Evolutionary conservation across 306 rosid genomes (phyloP).

Genomic region (Trichosanthes cucumerina): DNA sequence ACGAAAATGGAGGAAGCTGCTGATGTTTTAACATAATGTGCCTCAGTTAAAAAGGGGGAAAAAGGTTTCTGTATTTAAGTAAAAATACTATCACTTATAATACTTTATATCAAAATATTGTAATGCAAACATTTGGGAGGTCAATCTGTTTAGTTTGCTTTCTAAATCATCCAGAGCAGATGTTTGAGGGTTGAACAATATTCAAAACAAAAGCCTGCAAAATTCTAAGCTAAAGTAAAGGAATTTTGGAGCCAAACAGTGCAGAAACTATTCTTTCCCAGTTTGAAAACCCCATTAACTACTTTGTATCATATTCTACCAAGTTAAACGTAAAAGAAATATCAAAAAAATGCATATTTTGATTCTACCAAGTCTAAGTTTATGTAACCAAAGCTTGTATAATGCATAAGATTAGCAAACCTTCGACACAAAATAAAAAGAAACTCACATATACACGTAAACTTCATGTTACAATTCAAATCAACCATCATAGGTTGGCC

Average conservation of each 20-base stretch:
- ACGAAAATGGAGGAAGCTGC: slow-evolving; percentile 64
- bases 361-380: not conserved
- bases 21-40: slow-evolving; percentile 16
- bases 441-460: not conserved
- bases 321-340: not conserved
- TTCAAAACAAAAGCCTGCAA: not conserved
- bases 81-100: not conserved
- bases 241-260: not conserved
- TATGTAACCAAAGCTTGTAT: not conserved
- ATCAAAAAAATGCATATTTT: not conserved
- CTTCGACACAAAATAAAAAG: not conserved
- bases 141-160: not conserved
- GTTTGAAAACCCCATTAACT: too few relatives aligned
- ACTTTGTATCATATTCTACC: too few relatives aligned
- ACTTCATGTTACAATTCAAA: not conserved
- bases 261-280: not conserved
- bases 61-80: not conserved
- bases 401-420: not conserved
- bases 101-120: not conserved
- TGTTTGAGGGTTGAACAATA: not conserved
- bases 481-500: not conserved
- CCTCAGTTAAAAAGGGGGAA: not conserved
- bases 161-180: not conserved
- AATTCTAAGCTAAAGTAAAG: not conserved
- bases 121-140: not conserved